Base-by-base conservation (phyloP, 2,329 filamentous ascomycete genomes). In the Neonectria punicea region DNA sequence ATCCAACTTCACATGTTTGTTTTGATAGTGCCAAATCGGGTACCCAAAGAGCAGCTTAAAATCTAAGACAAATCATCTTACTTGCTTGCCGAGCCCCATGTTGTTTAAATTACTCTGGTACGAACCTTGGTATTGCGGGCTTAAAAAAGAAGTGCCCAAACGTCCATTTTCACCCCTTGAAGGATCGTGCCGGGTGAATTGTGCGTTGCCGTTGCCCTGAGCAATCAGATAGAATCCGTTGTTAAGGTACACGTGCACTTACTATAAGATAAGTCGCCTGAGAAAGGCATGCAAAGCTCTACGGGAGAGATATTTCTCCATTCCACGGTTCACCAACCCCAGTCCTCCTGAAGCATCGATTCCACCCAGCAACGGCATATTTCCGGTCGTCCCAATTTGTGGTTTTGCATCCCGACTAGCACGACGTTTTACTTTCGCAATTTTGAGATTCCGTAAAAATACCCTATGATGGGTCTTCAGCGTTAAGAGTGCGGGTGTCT, bases 1-100 rank as follows among this genome's bases (percentile, higher is more conserved):
- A 13, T 5, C 14, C 14, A 44, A 36, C 32, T 47, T 58, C 54
- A 47, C 54, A 63, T 63, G 54, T 49, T 41, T 14, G 47, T 49
- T 41, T 14, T 54, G 51, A 22, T 53, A n/a, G 6, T 39, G 14
- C 20, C 22, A 13, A 8, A 50, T 39, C 55, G 49, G 32, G 55
- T 43, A 58, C 55, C 14, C 36, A n/a, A 39, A 39, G 3, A 16
- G 14, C 14, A n/a, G 14, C 36, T 39, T 39, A 2, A 39, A 36
- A 39, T n/a, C 14, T n/a, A 39, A n/a, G 36, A n/a, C 36, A n/a
- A 7, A n/a, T 2, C 14, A 39, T 39, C 6, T 16, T 39, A 39
- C 6, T 16, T 16, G 5, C 36, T 39, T n/a, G 14, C 14, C 14
- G 14, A 39, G 36, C 5, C 14, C 14, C 5, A n/a, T 16, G 7